Conservation (phyloP, 2,329 filamentous ascomycete species). For the Cytospora paraplurivora region DNA sequence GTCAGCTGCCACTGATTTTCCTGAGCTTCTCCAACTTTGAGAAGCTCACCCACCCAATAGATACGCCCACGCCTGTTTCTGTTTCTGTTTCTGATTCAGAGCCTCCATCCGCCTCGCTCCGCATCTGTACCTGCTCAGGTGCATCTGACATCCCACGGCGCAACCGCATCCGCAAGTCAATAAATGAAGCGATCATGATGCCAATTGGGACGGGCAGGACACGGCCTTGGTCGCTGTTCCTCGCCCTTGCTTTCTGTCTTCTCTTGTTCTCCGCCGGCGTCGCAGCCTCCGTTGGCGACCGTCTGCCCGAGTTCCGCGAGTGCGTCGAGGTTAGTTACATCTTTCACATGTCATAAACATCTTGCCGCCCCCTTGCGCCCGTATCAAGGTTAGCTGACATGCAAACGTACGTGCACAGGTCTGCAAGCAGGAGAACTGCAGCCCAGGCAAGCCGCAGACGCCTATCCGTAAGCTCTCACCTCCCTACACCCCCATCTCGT, state of each 20-base stretch:
- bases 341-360: background rate
- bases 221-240: conserved; percentile 32
- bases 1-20: background rate
- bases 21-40: background rate
- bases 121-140: background rate
- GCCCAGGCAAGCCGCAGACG: conserved; percentile 57
- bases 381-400: conserved; percentile 18
- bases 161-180: background rate
- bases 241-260: conserved; percentile 41
- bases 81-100: background rate
- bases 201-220: conserved; percentile 38
- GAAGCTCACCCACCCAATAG: background rate
- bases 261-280: conserved; percentile 48
- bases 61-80: background rate
- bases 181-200: conserved; percentile 35
- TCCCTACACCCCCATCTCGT: no score
- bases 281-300: conserved; percentile 78
- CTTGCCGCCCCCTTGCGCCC: conserved; percentile 15
- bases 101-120: background rate
- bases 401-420: conserved; percentile 55
- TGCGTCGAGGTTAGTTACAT: conserved; percentile 72
- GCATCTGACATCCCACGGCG: background rate
- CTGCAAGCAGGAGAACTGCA: conserved; percentile 80
- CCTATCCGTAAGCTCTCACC: conserved; percentile 65
- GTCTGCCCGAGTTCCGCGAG: conserved; percentile 80